Evolutionary conservation across 495 filamentous ascomycete species (phyloP), one percentile per base, ranked within the genome.

Genomic region (Xylaria bambusicola): DNA sequence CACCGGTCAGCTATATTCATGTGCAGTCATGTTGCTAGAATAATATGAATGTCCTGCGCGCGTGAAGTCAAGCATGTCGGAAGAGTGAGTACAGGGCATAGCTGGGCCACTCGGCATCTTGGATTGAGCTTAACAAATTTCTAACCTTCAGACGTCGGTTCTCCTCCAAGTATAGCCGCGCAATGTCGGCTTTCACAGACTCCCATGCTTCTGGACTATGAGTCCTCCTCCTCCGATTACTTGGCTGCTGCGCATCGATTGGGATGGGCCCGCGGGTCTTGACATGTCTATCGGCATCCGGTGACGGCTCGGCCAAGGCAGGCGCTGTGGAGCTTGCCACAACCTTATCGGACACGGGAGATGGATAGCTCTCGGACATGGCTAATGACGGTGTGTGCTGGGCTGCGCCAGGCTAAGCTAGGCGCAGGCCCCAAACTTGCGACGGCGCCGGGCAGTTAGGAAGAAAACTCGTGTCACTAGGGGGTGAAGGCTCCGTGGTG

Each of bases 191-290:
- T 52, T 70, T 70, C 21, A 68, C 62, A 20, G 63, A 53, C 49
- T 70, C 68, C 68, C 68, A 70, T 6, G 65, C 63, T 35, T 70
- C 63, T 8, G 65, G 63, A 47, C 61, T 64, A 48, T 70, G 68
- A 31, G 68, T 60, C 50, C 62, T 64, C 52, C 65, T 62, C 26
- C 65, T 65, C 21, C 31, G 40, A 41, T 60, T 55, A n/a, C 57
- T 50, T 36, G 46, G 63, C 41, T 33, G 49, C 51, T 48, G 55
- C 23, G 9, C 31, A 46, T 56, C 33, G 31, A 23, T 35, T 27
- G 53, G 6, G 24, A 35, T 41, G 18, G 41, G 40, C 27, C 41
- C 53, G 36, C 53, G 35, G 20, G 53, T 35, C 27, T 26, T 27
- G 17, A 31, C 35, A 44, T 57, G 33, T 21, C 15, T 36, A 15